Percentiles rank a stretch among this genome's conserved stretches.
Conservation (phyloP, 2,329 filamentous ascomycete genomes). For the Pleurostoma richardsiae region DNA sequence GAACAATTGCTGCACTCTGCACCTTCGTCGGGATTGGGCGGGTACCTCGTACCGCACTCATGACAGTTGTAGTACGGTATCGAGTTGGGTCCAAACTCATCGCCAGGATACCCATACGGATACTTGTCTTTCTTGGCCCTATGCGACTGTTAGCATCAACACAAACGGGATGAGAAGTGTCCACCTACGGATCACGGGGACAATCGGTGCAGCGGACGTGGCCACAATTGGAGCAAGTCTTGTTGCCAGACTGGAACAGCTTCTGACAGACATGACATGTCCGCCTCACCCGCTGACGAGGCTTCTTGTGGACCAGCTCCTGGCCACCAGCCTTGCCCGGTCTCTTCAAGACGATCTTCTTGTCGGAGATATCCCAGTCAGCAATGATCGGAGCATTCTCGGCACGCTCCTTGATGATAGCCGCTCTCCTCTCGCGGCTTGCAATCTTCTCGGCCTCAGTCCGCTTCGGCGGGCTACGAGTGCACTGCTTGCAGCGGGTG, state of each 20-base stretch:
- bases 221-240: constrained; percentile 62
- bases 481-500: constrained; percentile 74
- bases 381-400: constrained; percentile 49
- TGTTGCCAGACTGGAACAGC: constrained; percentile 53
- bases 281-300: constrained; percentile 68
- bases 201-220: constrained; percentile 77
- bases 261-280: constrained; percentile 70
- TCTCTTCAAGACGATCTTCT: constrained; percentile 52
- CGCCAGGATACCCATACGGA: constrained; percentile 65
- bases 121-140: constrained; percentile 65
- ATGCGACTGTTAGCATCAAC: constrained; percentile 12
- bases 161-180: not conserved
- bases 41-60: constrained; percentile 56
- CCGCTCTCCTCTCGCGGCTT: constrained; percentile 45
- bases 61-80: constrained; percentile 55
- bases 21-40: constrained; percentile 41
- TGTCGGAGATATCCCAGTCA: constrained; percentile 41
- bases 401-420: constrained; percentile 47
- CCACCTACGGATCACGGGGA: constrained; percentile 70
- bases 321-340: constrained; percentile 63
- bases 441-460: constrained; percentile 49
- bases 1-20: constrained; percentile 55
- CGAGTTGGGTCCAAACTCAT: constrained; percentile 49
- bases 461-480: constrained; percentile 65
- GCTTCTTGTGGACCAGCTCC: constrained; percentile 67